A percentile compares a stretch with the other conserved stretches of the same genome.
phyloP scores from a whole-genome alignment of 257 asterid species.

The Solanum chaucha region DNA sequence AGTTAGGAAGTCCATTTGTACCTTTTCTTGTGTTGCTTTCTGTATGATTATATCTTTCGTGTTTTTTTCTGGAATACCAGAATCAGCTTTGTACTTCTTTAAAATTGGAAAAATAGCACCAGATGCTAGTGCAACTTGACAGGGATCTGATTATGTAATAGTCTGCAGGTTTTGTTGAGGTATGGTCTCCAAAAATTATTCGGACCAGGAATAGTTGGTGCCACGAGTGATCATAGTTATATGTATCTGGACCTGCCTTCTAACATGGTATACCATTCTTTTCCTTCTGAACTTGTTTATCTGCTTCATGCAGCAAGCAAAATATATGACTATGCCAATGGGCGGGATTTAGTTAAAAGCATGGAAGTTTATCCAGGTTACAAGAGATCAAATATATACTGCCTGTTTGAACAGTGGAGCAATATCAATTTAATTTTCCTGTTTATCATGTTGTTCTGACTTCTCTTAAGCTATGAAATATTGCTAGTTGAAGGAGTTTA shows the following conservation, averaged over 20 bases:
- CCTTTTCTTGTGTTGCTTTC: background rate
- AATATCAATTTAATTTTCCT: background rate
- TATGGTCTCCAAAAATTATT: constrained; percentile 66
- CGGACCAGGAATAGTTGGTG: constrained; percentile 61
- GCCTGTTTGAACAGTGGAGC: background rate
- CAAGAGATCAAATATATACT: background rate
- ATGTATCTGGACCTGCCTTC: constrained; percentile 89
- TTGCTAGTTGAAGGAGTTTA: background rate
- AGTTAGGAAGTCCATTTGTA: background rate
- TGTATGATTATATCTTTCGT: background rate
- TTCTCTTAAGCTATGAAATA: background rate
- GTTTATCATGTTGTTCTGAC: background rate
- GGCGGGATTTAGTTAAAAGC: background rate
- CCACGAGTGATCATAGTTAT: constrained; percentile 61
- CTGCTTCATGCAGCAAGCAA: background rate
- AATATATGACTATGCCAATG: background rate
- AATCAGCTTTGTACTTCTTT: background rate
- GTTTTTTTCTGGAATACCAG: background rate
- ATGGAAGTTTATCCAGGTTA: background rate
- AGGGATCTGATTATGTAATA: background rate
- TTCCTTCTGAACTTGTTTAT: background rate
- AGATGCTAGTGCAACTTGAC: background rate
- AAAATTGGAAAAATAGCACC: background rate
- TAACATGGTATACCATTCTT: constrained; percentile 57
- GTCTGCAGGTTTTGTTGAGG: constrained; percentile 53